Percentiles rank a stretch among this genome's conserved stretches.
Conservation (phyloP, 208 protist species). For the Porcisia hertigi region DNA sequence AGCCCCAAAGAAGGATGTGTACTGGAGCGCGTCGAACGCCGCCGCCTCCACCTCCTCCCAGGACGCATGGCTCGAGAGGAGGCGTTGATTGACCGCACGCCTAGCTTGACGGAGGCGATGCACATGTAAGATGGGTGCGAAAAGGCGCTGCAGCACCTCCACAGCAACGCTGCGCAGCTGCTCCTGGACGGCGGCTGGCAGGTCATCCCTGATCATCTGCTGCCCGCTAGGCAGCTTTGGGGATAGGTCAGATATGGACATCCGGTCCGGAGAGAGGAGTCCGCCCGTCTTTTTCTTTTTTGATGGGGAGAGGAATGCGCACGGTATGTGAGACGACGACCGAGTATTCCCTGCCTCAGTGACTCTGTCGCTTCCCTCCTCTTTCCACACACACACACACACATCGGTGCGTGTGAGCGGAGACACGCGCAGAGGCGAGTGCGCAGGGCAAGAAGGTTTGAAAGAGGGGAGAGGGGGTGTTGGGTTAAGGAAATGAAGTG, state of each 20-base stretch:
- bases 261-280: background rate
- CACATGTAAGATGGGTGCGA: slow-evolving; percentile 44
- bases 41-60: slow-evolving; percentile 28
- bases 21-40: slow-evolving; percentile 29
- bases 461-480: background rate
- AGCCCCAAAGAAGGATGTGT: slow-evolving; percentile 43
- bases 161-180: slow-evolving; percentile 47
- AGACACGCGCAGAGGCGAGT: background rate
- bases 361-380: background rate
- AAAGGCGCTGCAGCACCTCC: slow-evolving; percentile 43
- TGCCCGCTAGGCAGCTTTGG: slow-evolving; percentile 41
- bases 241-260: slow-evolving; percentile 10
- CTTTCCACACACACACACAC: background rate
- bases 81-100: slow-evolving; percentile 15
- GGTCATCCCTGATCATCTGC: slow-evolving; percentile 27
- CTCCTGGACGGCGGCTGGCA: slow-evolving; percentile 37
- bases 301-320: background rate
- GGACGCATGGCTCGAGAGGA: slow-evolving; percentile 19
- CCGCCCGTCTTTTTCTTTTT: background rate
- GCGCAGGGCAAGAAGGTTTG: background rate
- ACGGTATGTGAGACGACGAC: background rate
- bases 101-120: slow-evolving; percentile 25
- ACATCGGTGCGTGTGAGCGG: background rate
- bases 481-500: background rate
- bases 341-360: background rate